phyloP scores from a whole-genome alignment of 2,329 filamentous ascomycete genomes.

The Paraconiothyrium sp. region DNA sequence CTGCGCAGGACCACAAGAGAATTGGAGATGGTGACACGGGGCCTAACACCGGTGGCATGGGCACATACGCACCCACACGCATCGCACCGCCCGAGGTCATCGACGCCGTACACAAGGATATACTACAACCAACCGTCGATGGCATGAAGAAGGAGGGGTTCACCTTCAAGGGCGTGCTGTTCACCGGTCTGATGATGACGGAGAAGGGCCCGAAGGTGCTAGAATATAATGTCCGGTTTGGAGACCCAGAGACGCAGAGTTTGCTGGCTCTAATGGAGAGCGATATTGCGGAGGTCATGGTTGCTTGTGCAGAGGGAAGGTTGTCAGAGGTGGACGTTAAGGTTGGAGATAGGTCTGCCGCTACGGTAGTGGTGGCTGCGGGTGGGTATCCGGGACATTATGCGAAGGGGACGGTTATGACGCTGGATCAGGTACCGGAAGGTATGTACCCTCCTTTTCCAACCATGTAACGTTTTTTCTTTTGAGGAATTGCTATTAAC shows the following conservation, averaged over 20 bases:
- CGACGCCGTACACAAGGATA: conserved; percentile 78
- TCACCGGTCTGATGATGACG: conserved; percentile 95
- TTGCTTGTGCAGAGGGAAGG: conserved; percentile 80
- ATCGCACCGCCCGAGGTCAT: conserved; percentile 69
- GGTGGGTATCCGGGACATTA: conserved; percentile 89
- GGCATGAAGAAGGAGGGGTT: conserved; percentile 81
- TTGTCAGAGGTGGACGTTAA: conserved; percentile 75
- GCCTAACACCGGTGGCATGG: conserved; percentile 97
- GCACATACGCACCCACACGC: conserved; percentile 84
- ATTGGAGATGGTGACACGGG: conserved; percentile 90
- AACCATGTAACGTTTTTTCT: background rate
- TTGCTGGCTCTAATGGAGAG: conserved; percentile 83
- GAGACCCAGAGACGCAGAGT: conserved; percentile 91
- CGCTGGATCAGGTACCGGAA: conserved; percentile 61
- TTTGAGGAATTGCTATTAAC: background rate
- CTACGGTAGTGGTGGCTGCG: conserved; percentile 93
- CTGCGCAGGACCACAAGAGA: conserved; percentile 96
- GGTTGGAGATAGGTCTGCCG: conserved; percentile 75
- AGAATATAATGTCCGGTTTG: conserved; percentile 94
- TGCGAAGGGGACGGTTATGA: conserved; percentile 76
- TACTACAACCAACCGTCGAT: conserved; percentile 88
- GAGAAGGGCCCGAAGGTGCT: conserved; percentile 80
- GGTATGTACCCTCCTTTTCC: conserved; percentile 36
- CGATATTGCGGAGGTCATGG: conserved; percentile 88
- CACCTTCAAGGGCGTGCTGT: conserved; percentile 72